Evolutionary conservation across 805 yeast genomes (phyloP).

Genomic region (Starmerella tilneyi): DNA sequence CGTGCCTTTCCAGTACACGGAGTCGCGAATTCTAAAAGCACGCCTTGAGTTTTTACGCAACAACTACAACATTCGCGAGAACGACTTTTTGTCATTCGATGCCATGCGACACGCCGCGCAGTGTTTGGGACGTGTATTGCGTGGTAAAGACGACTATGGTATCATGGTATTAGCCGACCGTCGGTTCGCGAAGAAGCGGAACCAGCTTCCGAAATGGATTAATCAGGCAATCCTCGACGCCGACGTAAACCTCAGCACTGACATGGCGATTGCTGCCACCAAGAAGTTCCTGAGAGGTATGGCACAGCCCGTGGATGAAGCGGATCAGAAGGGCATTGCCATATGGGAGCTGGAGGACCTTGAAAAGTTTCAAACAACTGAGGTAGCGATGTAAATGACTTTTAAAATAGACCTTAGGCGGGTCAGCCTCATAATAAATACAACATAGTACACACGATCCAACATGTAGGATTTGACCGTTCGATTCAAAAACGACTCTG

Average conservation of each 20-base stretch:
- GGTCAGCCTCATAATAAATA: neutral
- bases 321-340: conserved; percentile 87
- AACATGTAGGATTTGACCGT: neutral
- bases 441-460: neutral
- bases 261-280: conserved; percentile 93
- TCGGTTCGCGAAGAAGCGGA: conserved; percentile 74
- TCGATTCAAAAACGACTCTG: too few relatives aligned
- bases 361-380: conserved; percentile 21
- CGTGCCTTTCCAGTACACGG: conserved; percentile 97
- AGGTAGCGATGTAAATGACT: neutral
- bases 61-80: conserved; percentile 83
- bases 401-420: neutral
- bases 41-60: conserved; percentile 87
- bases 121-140: conserved; percentile 88
- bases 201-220: conserved; percentile 93
- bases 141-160: conserved; percentile 98
- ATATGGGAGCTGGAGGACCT: conserved; percentile 66
- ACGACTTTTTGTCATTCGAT: conserved; percentile 91
- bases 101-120: conserved; percentile 99
- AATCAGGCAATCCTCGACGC: conserved; percentile 87
- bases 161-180: conserved; percentile 96
- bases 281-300: conserved; percentile 81
- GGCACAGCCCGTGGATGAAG: conserved; percentile 86
- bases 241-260: conserved; percentile 84
- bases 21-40: conserved; percentile 89